Conservation (phyloP, 1,284 basidiomycete species). For the Xerocomus amazonicus region DNA sequence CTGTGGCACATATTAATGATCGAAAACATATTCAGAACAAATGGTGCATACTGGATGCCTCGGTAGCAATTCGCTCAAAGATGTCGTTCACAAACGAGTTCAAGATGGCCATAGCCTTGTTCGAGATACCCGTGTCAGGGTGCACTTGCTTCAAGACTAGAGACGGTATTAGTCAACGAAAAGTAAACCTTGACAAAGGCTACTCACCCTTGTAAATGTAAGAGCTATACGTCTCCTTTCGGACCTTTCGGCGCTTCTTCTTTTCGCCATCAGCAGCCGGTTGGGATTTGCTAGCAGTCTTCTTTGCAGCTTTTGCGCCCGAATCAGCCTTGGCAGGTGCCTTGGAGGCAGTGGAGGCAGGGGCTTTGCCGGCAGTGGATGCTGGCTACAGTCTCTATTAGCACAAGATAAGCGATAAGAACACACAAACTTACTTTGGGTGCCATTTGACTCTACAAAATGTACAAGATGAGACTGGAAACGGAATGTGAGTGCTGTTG, state of each 20-base stretch:
- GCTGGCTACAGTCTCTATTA: constrained; percentile 50
- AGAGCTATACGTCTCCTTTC: constrained; percentile 91
- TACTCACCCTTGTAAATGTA: constrained; percentile 87
- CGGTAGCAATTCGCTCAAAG: constrained; percentile 74
- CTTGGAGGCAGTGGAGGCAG: constrained; percentile 75
- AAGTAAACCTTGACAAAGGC: constrained; percentile 22
- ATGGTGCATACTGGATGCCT: constrained; percentile 56
- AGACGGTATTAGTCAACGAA: neutral
- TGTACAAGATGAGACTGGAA: constrained; percentile 31
- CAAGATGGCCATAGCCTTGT: constrained; percentile 80
- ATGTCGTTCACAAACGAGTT: constrained; percentile 77
- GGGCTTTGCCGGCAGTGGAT: constrained; percentile 76
- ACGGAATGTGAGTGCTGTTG: constrained; percentile 13
- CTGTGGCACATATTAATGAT: constrained; percentile 31
- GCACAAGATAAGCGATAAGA: constrained; percentile 11
- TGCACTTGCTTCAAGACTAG: constrained; percentile 69
- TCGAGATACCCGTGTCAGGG: constrained; percentile 79
- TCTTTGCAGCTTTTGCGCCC: constrained; percentile 62
- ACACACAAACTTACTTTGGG: constrained; percentile 26
- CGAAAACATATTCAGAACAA: neutral
- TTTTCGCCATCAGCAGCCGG: constrained; percentile 66
- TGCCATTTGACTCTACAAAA: constrained; percentile 32
- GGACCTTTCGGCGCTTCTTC: constrained; percentile 86
- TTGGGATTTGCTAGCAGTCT: constrained; percentile 67
- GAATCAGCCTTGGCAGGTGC: constrained; percentile 74